phyloP scores from a whole-genome alignment of 2,329 filamentous ascomycete species.

The Lecanoromycetidae sp. region DNA sequence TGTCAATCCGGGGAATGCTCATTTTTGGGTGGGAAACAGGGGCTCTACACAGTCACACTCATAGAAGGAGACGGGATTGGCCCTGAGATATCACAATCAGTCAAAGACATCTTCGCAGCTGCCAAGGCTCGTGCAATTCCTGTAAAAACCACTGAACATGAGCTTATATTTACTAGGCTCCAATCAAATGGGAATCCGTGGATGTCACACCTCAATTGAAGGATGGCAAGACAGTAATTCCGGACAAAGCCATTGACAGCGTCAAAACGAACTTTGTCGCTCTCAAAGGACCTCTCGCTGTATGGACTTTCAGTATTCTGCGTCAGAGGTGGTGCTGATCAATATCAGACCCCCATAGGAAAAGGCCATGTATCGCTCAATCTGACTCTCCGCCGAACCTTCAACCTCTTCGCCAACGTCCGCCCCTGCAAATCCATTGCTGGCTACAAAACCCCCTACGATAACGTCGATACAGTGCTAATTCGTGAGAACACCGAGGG shows the following conservation, averaged over 20 bases:
- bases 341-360: constrained; percentile 69
- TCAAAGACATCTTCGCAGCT: constrained; percentile 97
- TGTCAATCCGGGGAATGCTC: no score
- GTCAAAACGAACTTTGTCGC: constrained; percentile 94
- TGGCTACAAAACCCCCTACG: constrained; percentile 97
- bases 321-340: constrained; percentile 20
- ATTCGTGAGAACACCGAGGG: constrained; percentile 99
- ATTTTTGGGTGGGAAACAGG: constrained; percentile 40
- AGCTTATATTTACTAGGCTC: constrained; percentile 48
- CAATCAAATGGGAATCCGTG: constrained; percentile 92
- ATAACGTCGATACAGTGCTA: constrained; percentile 89
- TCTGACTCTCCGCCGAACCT: constrained; percentile 93
- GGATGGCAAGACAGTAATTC: constrained; percentile 92
- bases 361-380: constrained; percentile 99
- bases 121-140: constrained; percentile 57
- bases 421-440: constrained; percentile 94
- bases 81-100: constrained; percentile 91
- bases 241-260: constrained; percentile 81
- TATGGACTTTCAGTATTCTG: constrained; percentile 35
- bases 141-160: constrained; percentile 1
- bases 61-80: constrained; percentile 99
- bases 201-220: constrained; percentile 90
- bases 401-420: constrained; percentile 99
- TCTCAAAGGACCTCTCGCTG: constrained; percentile 92
- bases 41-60: constrained; percentile 88